These are phyloP conservation scores for Talaromyces amestolkiae DNA, from an alignment of 2,329 filamentous ascomycete genomes.

Conservation along the genomic window DNA sequence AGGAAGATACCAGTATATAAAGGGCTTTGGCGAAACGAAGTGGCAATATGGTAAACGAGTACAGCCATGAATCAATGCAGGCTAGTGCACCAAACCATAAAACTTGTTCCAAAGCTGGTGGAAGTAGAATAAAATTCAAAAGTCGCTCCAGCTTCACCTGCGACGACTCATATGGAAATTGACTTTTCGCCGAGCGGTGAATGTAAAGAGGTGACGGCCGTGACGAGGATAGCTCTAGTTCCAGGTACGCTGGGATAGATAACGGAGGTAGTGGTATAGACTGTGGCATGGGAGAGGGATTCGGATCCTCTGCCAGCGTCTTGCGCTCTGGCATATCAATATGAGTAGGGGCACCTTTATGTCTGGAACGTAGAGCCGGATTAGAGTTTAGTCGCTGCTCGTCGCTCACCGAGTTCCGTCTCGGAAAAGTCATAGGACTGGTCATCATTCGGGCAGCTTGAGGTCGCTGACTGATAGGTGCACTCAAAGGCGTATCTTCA, in stretches of 20 bases:
- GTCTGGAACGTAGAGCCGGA: conserved; percentile 34
- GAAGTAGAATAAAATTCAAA: conserved; percentile 81
- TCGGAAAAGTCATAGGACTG: conserved; percentile 29
- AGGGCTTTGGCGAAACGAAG: conserved; percentile 81
- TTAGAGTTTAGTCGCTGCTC: conserved; percentile 35
- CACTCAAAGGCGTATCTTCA: conserved; percentile 22
- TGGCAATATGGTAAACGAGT: conserved; percentile 92
- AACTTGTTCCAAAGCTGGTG: conserved; percentile 76
- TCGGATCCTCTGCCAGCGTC: conserved; percentile 30
- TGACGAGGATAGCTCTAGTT: conserved; percentile 61
- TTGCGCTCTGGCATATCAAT: conserved; percentile 33
- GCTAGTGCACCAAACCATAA: conserved; percentile 85
- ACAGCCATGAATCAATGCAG: conserved; percentile 93
- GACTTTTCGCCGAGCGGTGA: conserved; percentile 55
- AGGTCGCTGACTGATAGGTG: conserved; percentile 31
- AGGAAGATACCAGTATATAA: conserved; percentile 73
- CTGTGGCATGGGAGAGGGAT: conserved; percentile 50
- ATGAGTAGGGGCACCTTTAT: conserved; percentile 30
- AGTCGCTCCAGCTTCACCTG: conserved; percentile 88
- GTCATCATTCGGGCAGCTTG: conserved; percentile 36
- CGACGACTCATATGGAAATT: conserved; percentile 85
- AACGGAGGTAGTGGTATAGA: conserved; percentile 60
- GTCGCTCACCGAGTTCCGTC: conserved; percentile 30
- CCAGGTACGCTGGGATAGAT: conserved; percentile 64
- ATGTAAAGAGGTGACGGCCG: conserved; percentile 63